Conservation (phyloP, 2,329 filamentous ascomycete genomes). For the Rhytidhysteron rufulum region DNA sequence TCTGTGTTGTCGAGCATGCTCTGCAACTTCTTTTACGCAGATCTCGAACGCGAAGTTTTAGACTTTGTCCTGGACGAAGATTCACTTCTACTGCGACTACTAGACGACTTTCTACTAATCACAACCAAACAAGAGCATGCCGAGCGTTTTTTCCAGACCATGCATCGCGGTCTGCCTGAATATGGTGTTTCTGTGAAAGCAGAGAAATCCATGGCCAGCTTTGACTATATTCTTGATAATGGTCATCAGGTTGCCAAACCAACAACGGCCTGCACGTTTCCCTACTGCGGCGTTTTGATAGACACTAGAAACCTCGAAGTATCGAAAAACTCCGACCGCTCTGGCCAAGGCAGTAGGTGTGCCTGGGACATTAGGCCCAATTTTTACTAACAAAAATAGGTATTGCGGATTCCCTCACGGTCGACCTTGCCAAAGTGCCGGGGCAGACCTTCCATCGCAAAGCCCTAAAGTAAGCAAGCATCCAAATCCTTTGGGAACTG, state of each 20-base stretch:
- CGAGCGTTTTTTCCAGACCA: slow-evolving; percentile 66
- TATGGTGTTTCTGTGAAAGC: slow-evolving; percentile 79
- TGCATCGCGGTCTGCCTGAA: slow-evolving; percentile 73
- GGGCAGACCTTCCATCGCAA: slow-evolving; percentile 80
- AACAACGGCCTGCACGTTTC: slow-evolving; percentile 58
- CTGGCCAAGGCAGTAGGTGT: slow-evolving; percentile 48
- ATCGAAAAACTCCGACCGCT: slow-evolving; percentile 60
- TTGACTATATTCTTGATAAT: slow-evolving; percentile 61
- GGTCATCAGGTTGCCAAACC: slow-evolving; percentile 24
- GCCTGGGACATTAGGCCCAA: slow-evolving; percentile 12
- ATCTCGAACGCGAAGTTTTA: slow-evolving; percentile 70
- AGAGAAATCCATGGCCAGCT: slow-evolving; percentile 81
- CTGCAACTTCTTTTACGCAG: slow-evolving; percentile 94
- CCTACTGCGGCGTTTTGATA: slow-evolving; percentile 83
- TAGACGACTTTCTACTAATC: slow-evolving; percentile 91
- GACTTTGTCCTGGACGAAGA: slow-evolving; percentile 59
- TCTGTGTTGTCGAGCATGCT: slow-evolving; percentile 81
- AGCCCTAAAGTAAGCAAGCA: slow-evolving; percentile 60
- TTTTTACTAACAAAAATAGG: slow-evolving; percentile 31
- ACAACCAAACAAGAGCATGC: slow-evolving; percentile 67
- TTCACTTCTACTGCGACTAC: slow-evolving; percentile 72
- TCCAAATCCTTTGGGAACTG: too few relatives aligned
- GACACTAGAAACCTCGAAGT: slow-evolving; percentile 72
- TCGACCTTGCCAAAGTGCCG: slow-evolving; percentile 68
- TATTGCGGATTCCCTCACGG: slow-evolving; percentile 69